A percentile compares a stretch with the other conserved stretches of the same genome.
These are phyloP conservation scores for Cytospora paraplurivora DNA, from an alignment of 2,329 filamentous ascomycete species.

Conservation along the genomic window DNA sequence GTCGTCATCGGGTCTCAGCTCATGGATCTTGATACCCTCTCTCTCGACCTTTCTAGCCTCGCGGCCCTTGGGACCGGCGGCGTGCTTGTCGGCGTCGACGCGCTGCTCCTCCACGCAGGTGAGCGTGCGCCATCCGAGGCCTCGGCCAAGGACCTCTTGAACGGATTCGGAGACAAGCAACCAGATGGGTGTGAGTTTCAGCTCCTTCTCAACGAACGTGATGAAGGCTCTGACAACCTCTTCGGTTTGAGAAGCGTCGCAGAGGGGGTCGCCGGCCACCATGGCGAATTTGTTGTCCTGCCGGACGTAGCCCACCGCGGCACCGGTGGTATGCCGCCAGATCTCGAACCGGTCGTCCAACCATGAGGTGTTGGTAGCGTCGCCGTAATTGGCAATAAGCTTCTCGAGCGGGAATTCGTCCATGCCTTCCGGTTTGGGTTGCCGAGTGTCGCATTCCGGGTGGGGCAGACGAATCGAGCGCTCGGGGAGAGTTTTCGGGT, in stretches of 20 bases:
- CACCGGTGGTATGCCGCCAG: constrained; percentile 84
- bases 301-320: constrained; percentile 80
- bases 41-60: constrained; percentile 69
- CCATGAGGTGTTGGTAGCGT: constrained; percentile 93
- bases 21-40: constrained; percentile 79
- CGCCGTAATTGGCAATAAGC: constrained; percentile 92
- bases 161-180: constrained; percentile 79
- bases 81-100: constrained; percentile 73
- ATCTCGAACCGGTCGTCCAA: constrained; percentile 85
- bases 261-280: constrained; percentile 84
- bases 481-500: constrained; percentile 82
- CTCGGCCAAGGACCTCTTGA: constrained; percentile 77
- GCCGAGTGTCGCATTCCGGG: constrained; percentile 78
- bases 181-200: constrained; percentile 79
- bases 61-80: constrained; percentile 61
- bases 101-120: constrained; percentile 89
- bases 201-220: constrained; percentile 70
- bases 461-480: constrained; percentile 72
- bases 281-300: constrained; percentile 75
- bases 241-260: constrained; percentile 74
- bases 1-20: constrained; percentile 63
- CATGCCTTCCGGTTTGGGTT: constrained; percentile 46
- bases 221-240: constrained; percentile 75
- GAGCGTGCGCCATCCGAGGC: constrained; percentile 84
- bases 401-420: constrained; percentile 65